Evolutionary conservation across 116 monocot genomes (phyloP).

Genomic region (Papilionanthe hybrid): DNA sequence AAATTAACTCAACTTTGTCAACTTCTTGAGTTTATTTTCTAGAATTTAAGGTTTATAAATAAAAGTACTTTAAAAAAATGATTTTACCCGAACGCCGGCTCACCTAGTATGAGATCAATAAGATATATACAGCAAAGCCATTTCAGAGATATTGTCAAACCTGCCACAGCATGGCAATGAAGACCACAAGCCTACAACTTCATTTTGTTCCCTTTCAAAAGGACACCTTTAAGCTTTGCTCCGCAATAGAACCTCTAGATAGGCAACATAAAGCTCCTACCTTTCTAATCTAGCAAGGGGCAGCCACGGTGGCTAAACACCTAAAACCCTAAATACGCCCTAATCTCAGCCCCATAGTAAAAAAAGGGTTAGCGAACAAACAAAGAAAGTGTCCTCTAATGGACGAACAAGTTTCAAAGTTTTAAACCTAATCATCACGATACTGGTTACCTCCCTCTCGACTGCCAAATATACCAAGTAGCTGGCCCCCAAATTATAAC

Average conservation of each 20-base stretch:
- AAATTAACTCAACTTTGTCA: neutral
- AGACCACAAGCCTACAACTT: neutral
- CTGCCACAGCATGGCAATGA: neutral
- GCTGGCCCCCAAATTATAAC: neutral
- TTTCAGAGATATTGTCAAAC: neutral
- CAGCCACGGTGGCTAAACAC: neutral
- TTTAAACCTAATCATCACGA: conserved; percentile 1
- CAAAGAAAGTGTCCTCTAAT: neutral
- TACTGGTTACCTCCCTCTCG: neutral
- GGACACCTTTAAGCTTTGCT: neutral
- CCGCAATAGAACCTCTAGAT: neutral
- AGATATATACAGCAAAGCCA: neutral
- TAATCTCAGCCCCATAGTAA: neutral
- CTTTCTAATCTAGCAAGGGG: conserved; percentile 5
- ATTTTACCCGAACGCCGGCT: neutral
- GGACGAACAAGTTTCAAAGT: neutral
- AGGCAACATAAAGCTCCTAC: neutral
- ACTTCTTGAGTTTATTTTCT: neutral
- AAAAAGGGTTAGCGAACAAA: neutral
- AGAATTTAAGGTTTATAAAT: neutral
- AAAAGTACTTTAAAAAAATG: neutral
- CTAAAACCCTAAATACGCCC: neutral
- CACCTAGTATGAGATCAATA: neutral
- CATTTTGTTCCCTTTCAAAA: neutral
- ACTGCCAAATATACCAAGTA: neutral